Conservation (phyloP, 1,284 basidiomycete species). For the Sanghuangporus baumii region DNA sequence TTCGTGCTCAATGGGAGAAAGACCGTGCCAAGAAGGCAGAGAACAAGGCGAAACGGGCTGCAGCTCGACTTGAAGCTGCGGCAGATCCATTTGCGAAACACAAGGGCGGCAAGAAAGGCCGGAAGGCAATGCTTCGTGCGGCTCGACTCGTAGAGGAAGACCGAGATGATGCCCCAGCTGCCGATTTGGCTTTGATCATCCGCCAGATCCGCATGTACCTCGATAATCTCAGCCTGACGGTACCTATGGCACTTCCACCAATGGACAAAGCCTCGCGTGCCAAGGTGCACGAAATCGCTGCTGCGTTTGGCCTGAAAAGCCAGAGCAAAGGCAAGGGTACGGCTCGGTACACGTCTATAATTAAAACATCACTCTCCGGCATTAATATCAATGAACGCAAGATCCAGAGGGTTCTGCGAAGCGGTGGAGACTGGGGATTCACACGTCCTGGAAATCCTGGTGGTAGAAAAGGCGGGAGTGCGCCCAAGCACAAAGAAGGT, state of each 20-base stretch:
- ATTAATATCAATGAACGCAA: constrained; percentile 49
- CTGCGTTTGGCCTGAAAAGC: constrained; percentile 72
- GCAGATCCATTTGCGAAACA: constrained; percentile 49
- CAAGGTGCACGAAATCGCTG: constrained; percentile 72
- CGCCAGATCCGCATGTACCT: constrained; percentile 69
- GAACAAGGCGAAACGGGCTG: constrained; percentile 59
- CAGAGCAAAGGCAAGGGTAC: constrained; percentile 65
- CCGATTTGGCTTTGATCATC: constrained; percentile 56
- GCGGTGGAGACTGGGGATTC: constrained; percentile 27
- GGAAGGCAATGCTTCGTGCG: constrained; percentile 56
- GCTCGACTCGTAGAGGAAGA: constrained; percentile 37
- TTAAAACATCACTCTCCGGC: constrained; percentile 57
- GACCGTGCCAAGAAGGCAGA: constrained; percentile 82
- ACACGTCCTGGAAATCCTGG: constrained; percentile 24
- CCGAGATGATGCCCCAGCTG: constrained; percentile 27
- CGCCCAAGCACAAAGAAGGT: constrained; percentile 57
- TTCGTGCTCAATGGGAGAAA: constrained; percentile 72
- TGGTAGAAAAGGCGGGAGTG: constrained; percentile 25
- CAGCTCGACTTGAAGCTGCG: constrained; percentile 48
- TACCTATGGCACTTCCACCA: constrained; percentile 65
- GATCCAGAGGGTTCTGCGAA: constrained; percentile 47
- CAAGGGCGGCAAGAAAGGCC: constrained; percentile 63
- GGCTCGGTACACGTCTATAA: constrained; percentile 61
- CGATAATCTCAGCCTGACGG: constrained; percentile 41
- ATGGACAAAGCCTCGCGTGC: constrained; percentile 68